These are phyloP conservation scores for Phylloporus scabripes DNA, from an alignment of 768 basidiomycete genomes.

Conservation along the genomic window DNA sequence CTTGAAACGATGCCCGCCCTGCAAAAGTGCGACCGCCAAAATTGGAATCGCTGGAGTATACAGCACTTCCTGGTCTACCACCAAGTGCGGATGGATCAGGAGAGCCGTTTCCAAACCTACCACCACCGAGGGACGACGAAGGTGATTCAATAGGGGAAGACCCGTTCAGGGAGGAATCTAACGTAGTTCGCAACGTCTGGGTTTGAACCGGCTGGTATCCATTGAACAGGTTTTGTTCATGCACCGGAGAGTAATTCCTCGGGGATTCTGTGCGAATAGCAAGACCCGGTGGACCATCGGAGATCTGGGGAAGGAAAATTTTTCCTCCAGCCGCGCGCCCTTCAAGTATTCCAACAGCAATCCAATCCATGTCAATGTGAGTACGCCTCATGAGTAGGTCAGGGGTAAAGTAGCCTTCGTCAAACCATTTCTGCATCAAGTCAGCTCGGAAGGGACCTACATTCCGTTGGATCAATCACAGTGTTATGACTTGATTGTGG, in stretches of 20 bases:
- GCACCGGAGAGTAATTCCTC: constrained; percentile 37
- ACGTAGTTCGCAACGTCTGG: constrained; percentile 53
- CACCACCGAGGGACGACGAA: constrained; percentile 63
- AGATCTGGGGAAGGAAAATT: constrained; percentile 56
- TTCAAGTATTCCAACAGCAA: constrained; percentile 54
- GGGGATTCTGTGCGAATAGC: constrained; percentile 46
- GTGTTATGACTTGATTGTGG: not conserved
- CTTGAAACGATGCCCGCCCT: constrained; percentile 37
- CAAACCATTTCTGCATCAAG: constrained; percentile 92
- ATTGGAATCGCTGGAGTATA: constrained; percentile 35
- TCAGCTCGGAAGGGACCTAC: constrained; percentile 85
- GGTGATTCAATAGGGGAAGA: constrained; percentile 65
- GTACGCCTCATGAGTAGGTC: constrained; percentile 82
- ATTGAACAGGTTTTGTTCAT: constrained; percentile 37
- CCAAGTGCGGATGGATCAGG: constrained; percentile 61
- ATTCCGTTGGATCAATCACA: constrained; percentile 3
- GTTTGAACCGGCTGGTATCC: constrained; percentile 65
- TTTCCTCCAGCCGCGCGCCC: constrained; percentile 48
- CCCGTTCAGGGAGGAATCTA: constrained; percentile 54
- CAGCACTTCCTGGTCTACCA: constrained; percentile 37
- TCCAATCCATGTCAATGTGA: constrained; percentile 64
- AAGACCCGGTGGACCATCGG: constrained; percentile 50
- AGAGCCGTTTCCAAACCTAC: constrained; percentile 58
- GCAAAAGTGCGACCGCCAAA: constrained; percentile 31
- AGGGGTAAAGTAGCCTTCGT: constrained; percentile 81